Evolutionary conservation across 306 rosid species (phyloP), one percentile per base, ranked within the genome.

Genomic region (Cucurbita pepo): DNA sequence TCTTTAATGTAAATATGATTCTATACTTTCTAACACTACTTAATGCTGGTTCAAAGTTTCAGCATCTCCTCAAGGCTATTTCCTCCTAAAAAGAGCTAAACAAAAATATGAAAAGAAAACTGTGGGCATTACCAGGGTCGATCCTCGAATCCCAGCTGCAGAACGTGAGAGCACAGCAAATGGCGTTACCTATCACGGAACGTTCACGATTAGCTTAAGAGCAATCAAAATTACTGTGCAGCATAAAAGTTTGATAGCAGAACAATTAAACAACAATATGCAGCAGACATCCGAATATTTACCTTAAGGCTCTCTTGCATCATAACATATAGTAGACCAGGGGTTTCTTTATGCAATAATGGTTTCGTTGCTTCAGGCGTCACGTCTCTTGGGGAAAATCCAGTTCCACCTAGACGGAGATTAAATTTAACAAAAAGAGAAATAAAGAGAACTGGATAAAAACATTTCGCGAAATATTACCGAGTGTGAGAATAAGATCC

Each of bases 341-440:
- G 96, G 75, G 96, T 93, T 86, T 93, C 97, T 85, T 79, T 93
- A 80, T 93, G 94, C 63, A 93, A 81, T 85, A 89, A 75, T 77
- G 72, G 83, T 81, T 93, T 90, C 58, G 98, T 93, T 60, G 98
- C 98, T 87, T 93, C 97, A 38, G 98, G 98, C 53, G 98, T 93
- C 73, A 90, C 85, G 79, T 90, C 98, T 34, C 92, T 82, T 19
- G 84, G 51, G 74, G 88, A 84, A 81, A 86, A 90, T 71, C 98
- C 98, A 37, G 98, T 90, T 74, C 97, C 98, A 81, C 98, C 98
- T 92, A 48, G 76, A 83, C 79, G 21, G 59, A 50, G 25, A 66
- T 72, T n/a, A 7, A 60, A 30, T 41, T 44, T 44, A 4, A 56
- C 9, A 13, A n/a, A 38, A 56, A 62, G 56, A 56, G n/a, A 74